Conservation (phyloP, 768 basidiomycete species). For the Chalciporus sphaerocephalus region DNA sequence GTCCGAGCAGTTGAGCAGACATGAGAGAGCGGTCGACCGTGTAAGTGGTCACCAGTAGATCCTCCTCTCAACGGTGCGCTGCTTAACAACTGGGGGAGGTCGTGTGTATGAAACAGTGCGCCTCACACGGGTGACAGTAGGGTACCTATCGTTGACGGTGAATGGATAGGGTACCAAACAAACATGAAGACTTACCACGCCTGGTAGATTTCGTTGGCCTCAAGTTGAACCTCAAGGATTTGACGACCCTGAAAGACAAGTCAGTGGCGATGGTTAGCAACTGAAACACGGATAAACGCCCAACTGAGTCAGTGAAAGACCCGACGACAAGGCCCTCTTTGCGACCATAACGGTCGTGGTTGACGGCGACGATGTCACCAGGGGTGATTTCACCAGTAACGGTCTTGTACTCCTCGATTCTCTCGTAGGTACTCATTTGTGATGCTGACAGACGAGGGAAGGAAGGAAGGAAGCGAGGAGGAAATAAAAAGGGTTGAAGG, state of each 20-base stretch:
- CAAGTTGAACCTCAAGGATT: conserved; percentile 78
- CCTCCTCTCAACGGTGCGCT: conserved; percentile 65
- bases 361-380: conserved; percentile 78
- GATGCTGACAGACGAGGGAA: conserved; percentile 21
- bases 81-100: conserved; percentile 39
- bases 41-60: conserved; percentile 60
- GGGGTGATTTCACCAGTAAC: conserved; percentile 41
- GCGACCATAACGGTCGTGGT: conserved; percentile 56
- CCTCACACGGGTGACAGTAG: conserved; percentile 72
- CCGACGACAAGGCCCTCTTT: conserved; percentile 81
- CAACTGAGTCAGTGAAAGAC: conserved; percentile 64
- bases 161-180: conserved; percentile 1
- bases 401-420: conserved; percentile 29
- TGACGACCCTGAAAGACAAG: conserved; percentile 60
- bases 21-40: not conserved
- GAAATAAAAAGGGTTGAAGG: conserved; percentile 27
- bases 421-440: conserved; percentile 38
- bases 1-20: conserved; percentile 10
- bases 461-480: conserved; percentile 17
- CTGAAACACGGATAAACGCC: conserved; percentile 36
- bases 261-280: not conserved
- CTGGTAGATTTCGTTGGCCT: conserved; percentile 61
- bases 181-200: conserved; percentile 46
- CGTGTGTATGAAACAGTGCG: conserved; percentile 64
- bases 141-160: conserved; percentile 49